Percentiles rank a stretch among this genome's conserved stretches.
Conservation (phyloP, 164 flowering plant species). For the Paratinospora sagittata region DNA sequence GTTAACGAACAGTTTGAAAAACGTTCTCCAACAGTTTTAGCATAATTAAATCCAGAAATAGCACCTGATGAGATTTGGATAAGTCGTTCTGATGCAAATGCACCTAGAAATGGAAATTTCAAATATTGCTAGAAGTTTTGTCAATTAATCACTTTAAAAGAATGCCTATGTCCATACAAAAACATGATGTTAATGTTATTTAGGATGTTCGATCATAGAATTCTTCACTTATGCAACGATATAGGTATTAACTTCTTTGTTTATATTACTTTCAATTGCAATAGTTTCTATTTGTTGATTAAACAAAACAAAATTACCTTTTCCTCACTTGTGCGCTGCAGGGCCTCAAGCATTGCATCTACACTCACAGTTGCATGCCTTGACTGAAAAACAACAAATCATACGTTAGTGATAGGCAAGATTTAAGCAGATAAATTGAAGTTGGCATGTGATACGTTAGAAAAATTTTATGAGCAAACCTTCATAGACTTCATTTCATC, state of each 20-base stretch:
- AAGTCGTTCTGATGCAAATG: not conserved
- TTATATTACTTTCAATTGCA: not conserved
- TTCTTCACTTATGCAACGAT: not conserved
- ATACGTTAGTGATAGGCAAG: not conserved
- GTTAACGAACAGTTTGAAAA: too few species aligned
- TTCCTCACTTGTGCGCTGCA: constrained; percentile 54
- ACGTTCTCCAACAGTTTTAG: not conserved
- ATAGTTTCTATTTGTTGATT: not conserved
- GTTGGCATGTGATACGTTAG: not conserved
- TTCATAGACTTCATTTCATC: constrained; percentile 97
- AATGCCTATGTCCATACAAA: not conserved
- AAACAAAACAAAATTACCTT: constrained; percentile 42
- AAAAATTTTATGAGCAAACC: constrained; percentile 35
- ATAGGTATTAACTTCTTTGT: too few species aligned
- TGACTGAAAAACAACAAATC: constrained; percentile 46
- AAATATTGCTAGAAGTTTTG: not conserved
- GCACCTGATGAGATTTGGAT: too few species aligned
- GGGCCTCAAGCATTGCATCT: constrained; percentile 80
- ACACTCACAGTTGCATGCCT: constrained; percentile 87
- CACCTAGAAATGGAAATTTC: not conserved
- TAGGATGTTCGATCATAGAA: not conserved
- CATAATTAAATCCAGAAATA: not conserved
- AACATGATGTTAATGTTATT: not conserved
- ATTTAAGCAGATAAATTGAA: not conserved
- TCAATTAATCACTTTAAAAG: not conserved